Evolutionary conservation across 441 rosid species (phyloP), one percentile per base, ranked within the genome.

Genomic region (Sinapis alba): DNA sequence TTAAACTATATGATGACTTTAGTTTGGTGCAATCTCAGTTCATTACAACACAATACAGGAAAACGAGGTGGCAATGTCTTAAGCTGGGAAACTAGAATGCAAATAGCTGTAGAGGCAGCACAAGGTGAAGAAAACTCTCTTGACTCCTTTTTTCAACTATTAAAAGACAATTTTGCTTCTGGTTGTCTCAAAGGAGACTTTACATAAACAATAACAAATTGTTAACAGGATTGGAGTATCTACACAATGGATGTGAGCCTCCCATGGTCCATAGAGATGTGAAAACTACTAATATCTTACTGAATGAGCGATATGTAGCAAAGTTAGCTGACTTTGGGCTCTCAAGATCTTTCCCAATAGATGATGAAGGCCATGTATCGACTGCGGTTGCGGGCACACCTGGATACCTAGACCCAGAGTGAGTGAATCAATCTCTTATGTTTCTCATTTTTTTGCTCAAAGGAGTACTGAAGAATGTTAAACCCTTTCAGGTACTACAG

Each of bases 281-380:
- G 65, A 84, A 86, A 71, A 24, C 83, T 0, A 58, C 83, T 0
- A 84, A 86, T 53, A 86, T 86, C 24, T 79, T 86, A 58, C 7
- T 84, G 61, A 78, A 78, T 43, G 83, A 83, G 13, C 73, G 50
- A 1, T 62, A 16, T 13, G 78, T 66, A 18, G 83, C 86, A 5
- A 86, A 86, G 68, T 58, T 86, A 34, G 82, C 84, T 0, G 89
- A 86, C 53, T 86, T 84, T 70, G 84, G 87, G 1, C 63, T 86
- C 4, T 81, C 89, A 3, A 80, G 71, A 76, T 61, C 72, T 38
- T 75, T 79, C 45, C 80, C 77, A 2, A 7, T 21, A 1, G 85
- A 76, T 21, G 69, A 68, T 0, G 84, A 71, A 21, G 21, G 24
- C 15, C 65, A 80, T 76, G 68, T 67, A 28, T 62, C 69, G 1